Evolutionary conservation across 2,329 filamentous ascomycete genomes (phyloP).

Genomic region (Leptographium procerum): DNA sequence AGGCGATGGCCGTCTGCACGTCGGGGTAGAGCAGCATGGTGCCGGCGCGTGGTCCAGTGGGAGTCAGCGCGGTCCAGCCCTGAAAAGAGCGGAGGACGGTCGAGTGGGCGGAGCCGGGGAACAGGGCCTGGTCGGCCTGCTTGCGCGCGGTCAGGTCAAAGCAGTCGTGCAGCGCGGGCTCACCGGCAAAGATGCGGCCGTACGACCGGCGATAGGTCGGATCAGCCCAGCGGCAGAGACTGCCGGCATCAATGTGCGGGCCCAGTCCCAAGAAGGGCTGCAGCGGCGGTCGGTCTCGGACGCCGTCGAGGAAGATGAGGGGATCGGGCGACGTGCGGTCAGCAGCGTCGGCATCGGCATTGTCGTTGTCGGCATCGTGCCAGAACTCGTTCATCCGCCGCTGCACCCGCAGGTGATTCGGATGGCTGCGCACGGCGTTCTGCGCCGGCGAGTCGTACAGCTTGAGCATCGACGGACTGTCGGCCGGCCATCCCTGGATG

Average conservation of each 20-base stretch:
- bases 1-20: constrained; percentile 23
- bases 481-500: constrained; percentile 21
- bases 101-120: constrained; percentile 23
- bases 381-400: constrained; percentile 26
- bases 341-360: constrained; percentile 16
- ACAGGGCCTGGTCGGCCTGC: constrained; percentile 11
- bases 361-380: constrained; percentile 19
- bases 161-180: constrained; percentile 23
- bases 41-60: constrained; percentile 21
- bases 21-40: constrained; percentile 29
- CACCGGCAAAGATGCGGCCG: constrained; percentile 23
- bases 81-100: constrained; percentile 27
- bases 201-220: constrained; percentile 25
- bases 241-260: constrained; percentile 32
- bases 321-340: constrained; percentile 21
- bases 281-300: constrained; percentile 25
- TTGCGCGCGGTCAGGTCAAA: constrained; percentile 25
- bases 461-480: constrained; percentile 26
- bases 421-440: constrained; percentile 24
- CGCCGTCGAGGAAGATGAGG: constrained; percentile 25
- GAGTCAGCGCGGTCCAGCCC: constrained; percentile 30
- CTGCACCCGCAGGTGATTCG: constrained; percentile 24
- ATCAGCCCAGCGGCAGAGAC: constrained; percentile 30
- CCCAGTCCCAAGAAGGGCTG: constrained; percentile 27
- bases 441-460: constrained; percentile 29